Evolutionary conservation across 306 rosid genomes (phyloP), one percentile per base, ranked within the genome.

Genomic region (Prinsepia uniflora): DNA sequence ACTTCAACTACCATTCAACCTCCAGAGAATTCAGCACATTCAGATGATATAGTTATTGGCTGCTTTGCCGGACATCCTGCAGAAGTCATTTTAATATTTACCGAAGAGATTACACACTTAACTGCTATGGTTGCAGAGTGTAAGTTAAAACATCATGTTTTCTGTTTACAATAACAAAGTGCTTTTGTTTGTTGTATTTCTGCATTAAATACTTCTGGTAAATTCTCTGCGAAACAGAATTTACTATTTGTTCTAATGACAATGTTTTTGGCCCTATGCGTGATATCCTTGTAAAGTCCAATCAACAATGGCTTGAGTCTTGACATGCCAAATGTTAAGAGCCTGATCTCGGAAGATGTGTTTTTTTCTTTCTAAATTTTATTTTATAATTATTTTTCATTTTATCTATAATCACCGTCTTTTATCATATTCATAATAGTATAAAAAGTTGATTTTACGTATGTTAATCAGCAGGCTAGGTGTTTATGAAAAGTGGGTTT

Each of bases 31-130:
- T 75, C 73, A n/a, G 68, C 86, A 65, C 70, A 83, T 52, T 82
- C 76, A 39, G 85, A 84, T 76, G 87, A 85, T 70, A 75, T 84
- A 53, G 72, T 94, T 77, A 79, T 82, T 76, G 99, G 99, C 79
- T 94, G 99, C 85, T 86, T 85, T 63, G 78, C 90, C 71, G 99
- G 99, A 80, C 97, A 94, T 83, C 99, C 99, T 65, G 81, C 90
- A 57, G 99, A 91, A 81, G 77, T 94, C 71, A 91, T 91, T 69
- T 79, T 84, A 75, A 82, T 82, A 50, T 82, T 94, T 75, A 75
- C 78, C 24, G 97, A 94, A 53, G 99, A 94, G 89, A 76, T 91
- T 72, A 52, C 87, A 63, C 90, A 79, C 61, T 72, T 94, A 77
- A 77, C 85, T 84, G 81, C 85, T 72, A 62, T 94, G 81, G 83